Evolutionary conservation across 495 filamentous ascomycete species (phyloP), one percentile per base, ranked within the genome.

Genomic region (Aspergillus haitiensis): DNA sequence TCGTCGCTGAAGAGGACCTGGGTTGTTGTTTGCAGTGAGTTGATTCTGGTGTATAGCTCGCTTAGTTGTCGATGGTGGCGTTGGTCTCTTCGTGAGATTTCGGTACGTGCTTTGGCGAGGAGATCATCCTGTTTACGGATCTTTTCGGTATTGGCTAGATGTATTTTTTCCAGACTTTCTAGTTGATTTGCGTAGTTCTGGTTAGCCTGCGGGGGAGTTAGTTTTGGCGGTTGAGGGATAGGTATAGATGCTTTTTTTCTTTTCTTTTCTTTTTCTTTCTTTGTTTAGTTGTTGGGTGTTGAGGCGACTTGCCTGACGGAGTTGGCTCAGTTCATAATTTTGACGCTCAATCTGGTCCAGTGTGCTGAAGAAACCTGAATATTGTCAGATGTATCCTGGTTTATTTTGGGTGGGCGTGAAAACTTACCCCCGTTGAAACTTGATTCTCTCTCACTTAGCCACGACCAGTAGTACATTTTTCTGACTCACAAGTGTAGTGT

Each of bases 31-130:
- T 52, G 56, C 12, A 58, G 47, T 2, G 44, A 1, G 11, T 52
- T 51, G 3, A 58, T 27, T 36, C 34, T 44, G 11, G 7, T 33
- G 15, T 58, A 58, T 3, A 58, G 35, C 12, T 32, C n/a, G 6
- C 52, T 45, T 3, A 58, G 18, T 36, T 58, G 47, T 10, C 44
- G 35, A 21, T 45, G 35, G n/a, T 58, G 47, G 7, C 15, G 18
- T 21, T 18, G 45, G n/a, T 21, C 18, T 3, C 11, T 35, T 13
- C 0, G 18, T 5, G 47, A 32, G 4, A 35, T 48, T 5, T 52
- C 35, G 18, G 51, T 48, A 11, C 44, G 56, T 10, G 47, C 46
- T 42, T 58, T 16, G 1, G 12, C 2, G 21, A 58, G 47, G 7
- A 58, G 47, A 0, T 33, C 35, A 3, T 58, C 15, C 7, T 52